phyloP scores from a whole-genome alignment of 169 alveolate genomes.

The Theileria equi region DNA sequence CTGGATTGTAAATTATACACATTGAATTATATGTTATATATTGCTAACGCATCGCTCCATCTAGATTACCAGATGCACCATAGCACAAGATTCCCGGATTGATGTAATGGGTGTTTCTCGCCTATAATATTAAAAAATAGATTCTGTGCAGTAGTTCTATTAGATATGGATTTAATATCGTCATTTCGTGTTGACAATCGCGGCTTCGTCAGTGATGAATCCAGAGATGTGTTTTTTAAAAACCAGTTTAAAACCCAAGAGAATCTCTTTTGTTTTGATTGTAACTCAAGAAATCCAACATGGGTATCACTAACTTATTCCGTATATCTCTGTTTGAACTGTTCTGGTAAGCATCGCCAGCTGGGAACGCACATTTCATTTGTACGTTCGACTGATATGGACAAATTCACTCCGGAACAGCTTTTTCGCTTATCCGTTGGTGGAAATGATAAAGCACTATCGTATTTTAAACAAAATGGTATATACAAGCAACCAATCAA shows the following conservation, averaged over 20 bases:
- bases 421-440: conserved; percentile 73
- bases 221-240: conserved; percentile 75
- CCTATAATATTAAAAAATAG: background rate
- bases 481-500: conserved; percentile 23
- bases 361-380: conserved; percentile 94
- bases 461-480: conserved; percentile 29
- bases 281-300: conserved; percentile 93
- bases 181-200: conserved; percentile 70
- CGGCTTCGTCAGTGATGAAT: conserved; percentile 77
- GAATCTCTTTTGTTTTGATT: conserved; percentile 88
- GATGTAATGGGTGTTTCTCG: background rate
- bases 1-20: conserved; percentile 23
- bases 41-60: background rate
- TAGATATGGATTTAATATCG: conserved; percentile 41
- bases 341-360: conserved; percentile 94
- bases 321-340: conserved; percentile 92
- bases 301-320: conserved; percentile 95
- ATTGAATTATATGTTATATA: background rate
- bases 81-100: background rate
- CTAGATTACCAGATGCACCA: conserved; percentile 9
- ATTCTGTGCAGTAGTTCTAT: too few relatives aligned
- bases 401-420: conserved; percentile 85
- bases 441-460: conserved; percentile 68
- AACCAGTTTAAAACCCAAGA: conserved; percentile 68
- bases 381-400: conserved; percentile 90